These are phyloP conservation scores for Ophiobolus disseminans DNA, from an alignment of 2,329 filamentous ascomycete species.

Conservation along the genomic window DNA sequence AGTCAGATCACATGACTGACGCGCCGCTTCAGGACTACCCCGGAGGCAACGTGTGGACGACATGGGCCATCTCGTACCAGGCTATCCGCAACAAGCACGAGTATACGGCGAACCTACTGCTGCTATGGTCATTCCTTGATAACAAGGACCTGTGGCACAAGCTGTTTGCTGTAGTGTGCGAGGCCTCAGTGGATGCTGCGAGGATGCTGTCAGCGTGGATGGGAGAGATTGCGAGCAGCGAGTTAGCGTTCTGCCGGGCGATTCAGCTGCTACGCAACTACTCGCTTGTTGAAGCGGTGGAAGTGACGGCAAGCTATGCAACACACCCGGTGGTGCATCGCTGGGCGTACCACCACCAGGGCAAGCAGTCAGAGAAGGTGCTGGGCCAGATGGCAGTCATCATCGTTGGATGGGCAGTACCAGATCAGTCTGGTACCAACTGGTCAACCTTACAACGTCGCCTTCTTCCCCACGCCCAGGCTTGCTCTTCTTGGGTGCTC, in stretches of 20 bases:
- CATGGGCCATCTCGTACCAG: slow-evolving; percentile 42
- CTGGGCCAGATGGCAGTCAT: too few relatives aligned
- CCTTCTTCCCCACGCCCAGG: too few relatives aligned
- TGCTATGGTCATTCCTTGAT: slow-evolving; percentile 37
- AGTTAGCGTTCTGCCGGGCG: slow-evolving; percentile 23
- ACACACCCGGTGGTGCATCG: too few relatives aligned
- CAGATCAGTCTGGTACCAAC: too few relatives aligned
- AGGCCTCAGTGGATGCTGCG: slow-evolving; percentile 1
- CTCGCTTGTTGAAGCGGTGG: too few relatives aligned
- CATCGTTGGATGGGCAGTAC: too few relatives aligned
- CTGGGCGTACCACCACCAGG: too few relatives aligned
- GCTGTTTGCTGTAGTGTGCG: slow-evolving; percentile 21
- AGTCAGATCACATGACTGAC: slow-evolving; percentile 5
- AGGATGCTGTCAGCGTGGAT: slow-evolving; percentile 21
- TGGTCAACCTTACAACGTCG: too few relatives aligned
- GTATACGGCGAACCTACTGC: slow-evolving; percentile 31
- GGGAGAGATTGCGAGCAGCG: slow-evolving; percentile 14
- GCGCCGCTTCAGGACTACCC: slow-evolving; percentile 31
- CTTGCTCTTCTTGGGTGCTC: too few relatives aligned
- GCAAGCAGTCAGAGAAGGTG: too few relatives aligned
- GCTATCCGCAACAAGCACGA: slow-evolving; percentile 28
- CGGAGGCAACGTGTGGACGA: slow-evolving; percentile 36
- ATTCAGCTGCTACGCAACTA: too few relatives aligned
- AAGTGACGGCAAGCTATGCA: too few relatives aligned
- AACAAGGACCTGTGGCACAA: slow-evolving; percentile 35